phyloP scores from a whole-genome alignment of 768 basidiomycete genomes.

The Tylopilus plumbeoviolaceoides region DNA sequence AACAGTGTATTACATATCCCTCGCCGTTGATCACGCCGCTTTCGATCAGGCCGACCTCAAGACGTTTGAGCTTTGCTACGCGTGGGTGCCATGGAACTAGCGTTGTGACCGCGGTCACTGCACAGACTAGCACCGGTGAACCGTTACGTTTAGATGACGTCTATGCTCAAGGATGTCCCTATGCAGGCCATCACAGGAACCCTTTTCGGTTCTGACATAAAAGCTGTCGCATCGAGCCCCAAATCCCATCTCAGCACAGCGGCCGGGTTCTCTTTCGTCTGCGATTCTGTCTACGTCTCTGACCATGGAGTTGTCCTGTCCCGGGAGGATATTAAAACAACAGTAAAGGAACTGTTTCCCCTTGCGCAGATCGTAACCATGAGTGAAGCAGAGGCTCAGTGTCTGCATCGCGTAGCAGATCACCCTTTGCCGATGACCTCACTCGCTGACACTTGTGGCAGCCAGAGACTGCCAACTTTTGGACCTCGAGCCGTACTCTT shows the following conservation, averaged over 20 bases:
- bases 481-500: neutral
- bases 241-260: neutral
- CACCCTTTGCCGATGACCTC: neutral
- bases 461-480: neutral
- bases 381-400: neutral
- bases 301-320: neutral
- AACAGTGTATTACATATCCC: too few relatives aligned
- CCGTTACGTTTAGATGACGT: neutral
- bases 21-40: too few relatives aligned
- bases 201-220: neutral
- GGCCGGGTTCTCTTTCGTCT: neutral
- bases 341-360: neutral
- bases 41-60: constrained; percentile 1
- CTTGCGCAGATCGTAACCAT: neutral
- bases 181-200: neutral
- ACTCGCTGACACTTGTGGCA: neutral
- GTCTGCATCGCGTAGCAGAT: neutral
- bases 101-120: constrained; percentile 2
- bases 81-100: constrained; percentile 8
- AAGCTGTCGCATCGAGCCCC: neutral
- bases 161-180: neutral
- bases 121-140: neutral
- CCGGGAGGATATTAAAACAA: neutral
- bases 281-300: neutral
- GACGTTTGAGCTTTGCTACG: constrained; percentile 1